Evolutionary conservation across 371 early-diverging fungal species (phyloP).

Genomic region (Paraphysoderma sedebokerense): DNA sequence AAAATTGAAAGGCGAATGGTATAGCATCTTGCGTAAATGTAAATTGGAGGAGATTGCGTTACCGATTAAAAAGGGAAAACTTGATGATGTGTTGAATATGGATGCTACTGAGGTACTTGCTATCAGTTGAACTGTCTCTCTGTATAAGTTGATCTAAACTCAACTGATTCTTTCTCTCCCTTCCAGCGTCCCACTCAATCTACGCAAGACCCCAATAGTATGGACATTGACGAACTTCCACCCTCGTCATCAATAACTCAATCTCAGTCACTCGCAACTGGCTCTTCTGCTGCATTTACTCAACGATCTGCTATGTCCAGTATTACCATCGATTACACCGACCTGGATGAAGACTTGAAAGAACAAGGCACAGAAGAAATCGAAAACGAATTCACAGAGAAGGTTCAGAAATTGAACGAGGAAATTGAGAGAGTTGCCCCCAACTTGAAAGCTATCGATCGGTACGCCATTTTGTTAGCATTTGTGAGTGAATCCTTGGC

Average conservation of each 20-base stretch:
- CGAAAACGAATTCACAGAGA: constrained; percentile 49
- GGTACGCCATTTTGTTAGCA: constrained; percentile 11
- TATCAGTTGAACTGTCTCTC: not conserved
- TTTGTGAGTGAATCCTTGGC: not conserved
- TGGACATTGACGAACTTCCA: too few relatives aligned
- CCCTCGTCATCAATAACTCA: too few relatives aligned
- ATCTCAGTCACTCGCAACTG: too few relatives aligned
- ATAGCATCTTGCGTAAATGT: constrained; percentile 64
- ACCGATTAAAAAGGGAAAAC: constrained; percentile 44
- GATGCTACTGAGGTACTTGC: not conserved
- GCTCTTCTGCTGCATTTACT: not conserved
- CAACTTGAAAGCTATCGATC: constrained; percentile 68
- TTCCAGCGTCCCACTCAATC: too few relatives aligned
- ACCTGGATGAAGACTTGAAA: not conserved
- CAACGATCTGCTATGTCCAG: too few relatives aligned
- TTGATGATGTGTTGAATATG: constrained; percentile 34
- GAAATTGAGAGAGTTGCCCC: constrained; percentile 81
- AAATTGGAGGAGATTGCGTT: constrained; percentile 80
- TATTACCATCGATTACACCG: not conserved
- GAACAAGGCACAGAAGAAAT: constrained; percentile 15
- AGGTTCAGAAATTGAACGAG: constrained; percentile 33
- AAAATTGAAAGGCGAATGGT: constrained; percentile 50
- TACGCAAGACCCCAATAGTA: too few relatives aligned
- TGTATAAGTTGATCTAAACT: too few relatives aligned
- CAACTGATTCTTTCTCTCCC: too few relatives aligned